Evolutionary conservation across 176 grass and related monocot species (phyloP), one percentile per base, ranked within the genome.

Genomic region (Metroxylon sagu): DNA sequence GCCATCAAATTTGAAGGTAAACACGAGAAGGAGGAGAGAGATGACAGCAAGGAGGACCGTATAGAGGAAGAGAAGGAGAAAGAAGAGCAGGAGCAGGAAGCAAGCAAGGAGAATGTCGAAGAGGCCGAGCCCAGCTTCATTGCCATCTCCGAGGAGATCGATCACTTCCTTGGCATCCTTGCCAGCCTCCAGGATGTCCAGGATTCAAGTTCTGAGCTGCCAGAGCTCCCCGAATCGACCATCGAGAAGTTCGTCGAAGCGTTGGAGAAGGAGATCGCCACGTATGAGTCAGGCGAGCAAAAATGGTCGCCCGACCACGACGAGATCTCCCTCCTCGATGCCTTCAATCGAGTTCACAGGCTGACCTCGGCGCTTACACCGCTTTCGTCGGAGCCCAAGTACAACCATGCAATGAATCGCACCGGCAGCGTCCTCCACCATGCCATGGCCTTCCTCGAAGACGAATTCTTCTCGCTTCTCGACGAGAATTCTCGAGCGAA

Each of bases 361-460:
- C 79, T 90, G 15, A 50, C 76, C 17, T 26, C 72, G 2, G 64
- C 55, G 27, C 66, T 90, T 12, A 64, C 78, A 14, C 12, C 28
- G 0, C 43, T 50, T 1, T 31, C 64, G 18, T 77, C 51, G 5
- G 51, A 83, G 4, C 56, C 69, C 4, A 60, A 35, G 59, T 92
- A 76, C 62, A 64, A 50, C 49, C 68, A 77, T 35, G 76, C 76
- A 3, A 66, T 85, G 67, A 86, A 88, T 50, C 84, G 76, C 43
- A 76, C 86, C 27, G 67, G 84, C 6, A 76, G 78, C 56, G 80
- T 92, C 74, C 76, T 92, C 4, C 87, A 89, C 67, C 79, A 68
- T 50, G 31, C 73, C 4, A 92, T 98, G 87, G 68, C 78, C 18
- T 92, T 98, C 76, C 81, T 92, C 14, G 93, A 98, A 69, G 87